phyloP scores from a whole-genome alignment of 148 eudicot genomes.

The Chenopodium berlandieri region DNA sequence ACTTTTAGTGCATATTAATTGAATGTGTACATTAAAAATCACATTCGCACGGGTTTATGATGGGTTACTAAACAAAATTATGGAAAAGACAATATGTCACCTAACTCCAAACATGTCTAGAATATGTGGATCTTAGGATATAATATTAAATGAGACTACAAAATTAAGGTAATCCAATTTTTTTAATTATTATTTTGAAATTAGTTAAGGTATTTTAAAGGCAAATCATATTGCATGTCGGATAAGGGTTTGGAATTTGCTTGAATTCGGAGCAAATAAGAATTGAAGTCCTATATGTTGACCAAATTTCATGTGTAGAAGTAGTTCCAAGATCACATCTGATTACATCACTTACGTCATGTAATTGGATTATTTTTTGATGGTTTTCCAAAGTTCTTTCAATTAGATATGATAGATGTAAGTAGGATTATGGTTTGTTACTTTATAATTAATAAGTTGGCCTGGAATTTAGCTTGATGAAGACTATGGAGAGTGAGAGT shows the following conservation, averaged over 20 bases:
- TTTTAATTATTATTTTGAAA: background rate
- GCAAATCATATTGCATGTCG: conserved; percentile 9
- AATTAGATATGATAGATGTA: background rate
- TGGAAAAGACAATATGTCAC: conserved; percentile 18
- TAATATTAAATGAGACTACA: background rate
- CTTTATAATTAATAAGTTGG: too few relatives aligned
- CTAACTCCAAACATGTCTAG: conserved; percentile 23
- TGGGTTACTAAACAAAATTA: background rate
- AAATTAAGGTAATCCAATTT: background rate
- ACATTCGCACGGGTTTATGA: conserved; percentile 20
- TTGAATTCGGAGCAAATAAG: background rate
- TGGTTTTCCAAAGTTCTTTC: background rate
- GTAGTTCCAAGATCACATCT: conserved; percentile 2
- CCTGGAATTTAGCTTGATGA: too few relatives aligned
- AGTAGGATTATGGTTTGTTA: too few relatives aligned
- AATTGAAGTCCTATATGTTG: background rate
- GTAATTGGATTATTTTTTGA: background rate
- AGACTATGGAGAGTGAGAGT: too few relatives aligned
- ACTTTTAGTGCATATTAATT: conserved; percentile 17
- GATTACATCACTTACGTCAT: background rate
- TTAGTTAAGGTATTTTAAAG: background rate
- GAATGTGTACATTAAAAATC: conserved; percentile 4
- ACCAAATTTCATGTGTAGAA: background rate
- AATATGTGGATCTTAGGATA: background rate
- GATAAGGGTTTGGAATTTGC: background rate